These are phyloP conservation scores for Rutstroemia sp. DNA, from an alignment of 2,329 filamentous ascomycete species.

Conservation along the genomic window DNA sequence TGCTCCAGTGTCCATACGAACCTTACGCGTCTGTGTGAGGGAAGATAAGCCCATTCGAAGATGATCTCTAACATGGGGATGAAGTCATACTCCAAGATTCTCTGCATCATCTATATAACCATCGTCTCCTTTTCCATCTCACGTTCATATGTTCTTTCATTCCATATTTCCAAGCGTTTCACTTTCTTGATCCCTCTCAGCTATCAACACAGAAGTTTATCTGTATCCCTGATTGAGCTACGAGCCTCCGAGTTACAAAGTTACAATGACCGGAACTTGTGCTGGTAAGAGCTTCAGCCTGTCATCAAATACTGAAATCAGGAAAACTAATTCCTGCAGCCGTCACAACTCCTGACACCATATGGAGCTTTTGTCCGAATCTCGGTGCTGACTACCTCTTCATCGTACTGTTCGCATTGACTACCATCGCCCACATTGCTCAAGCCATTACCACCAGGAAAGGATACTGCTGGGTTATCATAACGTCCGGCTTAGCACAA, in stretches of 20 bases:
- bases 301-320: not conserved
- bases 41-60: no score
- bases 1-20: no score
- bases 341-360: not conserved
- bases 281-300: not conserved
- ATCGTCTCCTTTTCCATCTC: no score
- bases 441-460: conserved; percentile 31
- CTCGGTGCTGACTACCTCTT: conserved; percentile 30
- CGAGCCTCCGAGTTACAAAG: not conserved
- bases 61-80: no score
- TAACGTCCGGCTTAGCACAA: conserved; percentile 11
- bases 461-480: conserved; percentile 18
- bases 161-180: no score
- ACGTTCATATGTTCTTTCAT: no score
- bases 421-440: conserved; percentile 25
- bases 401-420: conserved; percentile 28
- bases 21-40: no score
- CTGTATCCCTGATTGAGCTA: no score
- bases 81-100: no score
- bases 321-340: not conserved
- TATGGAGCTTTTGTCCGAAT: conserved; percentile 24
- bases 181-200: no score
- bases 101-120: no score
- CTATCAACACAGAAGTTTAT: no score
- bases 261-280: not conserved